phyloP scores from a whole-genome alignment of 257 asterid genomes.

The Rhazya stricta region DNA sequence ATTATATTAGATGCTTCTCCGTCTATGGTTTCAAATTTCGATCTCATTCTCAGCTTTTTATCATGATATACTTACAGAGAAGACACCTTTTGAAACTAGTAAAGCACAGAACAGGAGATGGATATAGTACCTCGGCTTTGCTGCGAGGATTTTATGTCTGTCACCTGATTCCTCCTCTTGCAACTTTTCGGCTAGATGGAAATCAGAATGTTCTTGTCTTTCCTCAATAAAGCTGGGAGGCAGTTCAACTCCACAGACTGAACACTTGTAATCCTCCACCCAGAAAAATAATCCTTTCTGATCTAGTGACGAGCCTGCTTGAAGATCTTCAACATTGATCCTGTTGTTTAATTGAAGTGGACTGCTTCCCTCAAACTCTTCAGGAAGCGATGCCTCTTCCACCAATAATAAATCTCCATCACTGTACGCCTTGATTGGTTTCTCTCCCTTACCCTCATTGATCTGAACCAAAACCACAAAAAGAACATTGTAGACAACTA shows the following conservation, averaged over 20 bases:
- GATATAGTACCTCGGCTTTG: conserved; percentile 18
- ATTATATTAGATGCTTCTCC: neutral
- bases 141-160: conserved; percentile 23
- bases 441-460: conserved; percentile 19
- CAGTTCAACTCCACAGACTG: conserved; percentile 71
- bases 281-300: conserved; percentile 37
- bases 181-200: conserved; percentile 82
- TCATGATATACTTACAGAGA: neutral
- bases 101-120: neutral
- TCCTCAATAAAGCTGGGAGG: conserved; percentile 78
- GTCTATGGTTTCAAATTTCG: neutral
- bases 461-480: conserved; percentile 26
- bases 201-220: conserved; percentile 89
- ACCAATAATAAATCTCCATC: conserved; percentile 15
- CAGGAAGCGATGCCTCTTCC: conserved; percentile 23
- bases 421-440: conserved; percentile 14
- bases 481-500: neutral
- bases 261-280: conserved; percentile 77
- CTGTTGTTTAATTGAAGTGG: conserved; percentile 13
- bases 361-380: conserved; percentile 26
- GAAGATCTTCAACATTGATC: conserved; percentile 18
- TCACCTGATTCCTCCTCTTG: conserved; percentile 67
- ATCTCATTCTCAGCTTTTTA: neutral
- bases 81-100: neutral
- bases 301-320: conserved; percentile 31